A percentile compares a stretch with the other conserved stretches of the same genome.
These are phyloP conservation scores for Globisporangium ultimum DNA, from an alignment of 352 stramenopile species.

Conservation along the genomic window DNA sequence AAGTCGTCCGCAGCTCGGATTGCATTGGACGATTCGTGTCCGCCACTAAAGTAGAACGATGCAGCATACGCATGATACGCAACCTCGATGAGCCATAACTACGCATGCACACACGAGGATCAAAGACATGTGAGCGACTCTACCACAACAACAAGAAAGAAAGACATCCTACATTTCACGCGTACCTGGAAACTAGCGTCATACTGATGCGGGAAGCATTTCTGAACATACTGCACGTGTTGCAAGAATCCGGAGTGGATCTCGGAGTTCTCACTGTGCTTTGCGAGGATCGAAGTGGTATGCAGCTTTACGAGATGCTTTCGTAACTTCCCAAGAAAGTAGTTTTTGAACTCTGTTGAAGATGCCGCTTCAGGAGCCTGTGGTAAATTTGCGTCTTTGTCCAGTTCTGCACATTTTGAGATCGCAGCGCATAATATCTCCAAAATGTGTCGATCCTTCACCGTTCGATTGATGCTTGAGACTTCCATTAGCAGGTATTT, in stretches of 20 bases:
- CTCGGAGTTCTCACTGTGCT: slow-evolving; percentile 15
- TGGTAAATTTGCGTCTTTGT: neutral
- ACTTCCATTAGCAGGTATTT: slow-evolving; percentile 52
- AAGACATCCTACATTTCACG: neutral
- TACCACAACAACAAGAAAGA: neutral
- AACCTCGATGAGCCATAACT: slow-evolving; percentile 70
- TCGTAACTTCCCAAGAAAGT: slow-evolving; percentile 55
- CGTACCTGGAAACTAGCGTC: slow-evolving; percentile 53
- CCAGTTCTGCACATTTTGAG: slow-evolving; percentile 21
- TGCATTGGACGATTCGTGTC: slow-evolving; percentile 26
- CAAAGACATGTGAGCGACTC: neutral
- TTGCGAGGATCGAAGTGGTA: slow-evolving; percentile 27
- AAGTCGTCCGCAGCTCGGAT: slow-evolving; percentile 44
- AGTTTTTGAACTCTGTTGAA: slow-evolving; percentile 26
- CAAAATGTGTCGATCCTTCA: slow-evolving; percentile 38
- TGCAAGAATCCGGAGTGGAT: slow-evolving; percentile 28
- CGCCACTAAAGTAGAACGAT: slow-evolving; percentile 27
- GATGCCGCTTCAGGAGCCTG: neutral
- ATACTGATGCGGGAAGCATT: slow-evolving; percentile 36
- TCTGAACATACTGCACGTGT: slow-evolving; percentile 49
- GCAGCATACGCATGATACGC: slow-evolving; percentile 50
- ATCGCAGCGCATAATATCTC: slow-evolving; percentile 52
- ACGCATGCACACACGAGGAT: neutral
- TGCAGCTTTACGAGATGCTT: slow-evolving; percentile 54
- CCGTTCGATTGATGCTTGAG: slow-evolving; percentile 31